Percentiles rank a stretch among this genome's conserved stretches.
Conservation (phyloP, 2,329 filamentous ascomycete species). For the Scytalidium sp. region DNA sequence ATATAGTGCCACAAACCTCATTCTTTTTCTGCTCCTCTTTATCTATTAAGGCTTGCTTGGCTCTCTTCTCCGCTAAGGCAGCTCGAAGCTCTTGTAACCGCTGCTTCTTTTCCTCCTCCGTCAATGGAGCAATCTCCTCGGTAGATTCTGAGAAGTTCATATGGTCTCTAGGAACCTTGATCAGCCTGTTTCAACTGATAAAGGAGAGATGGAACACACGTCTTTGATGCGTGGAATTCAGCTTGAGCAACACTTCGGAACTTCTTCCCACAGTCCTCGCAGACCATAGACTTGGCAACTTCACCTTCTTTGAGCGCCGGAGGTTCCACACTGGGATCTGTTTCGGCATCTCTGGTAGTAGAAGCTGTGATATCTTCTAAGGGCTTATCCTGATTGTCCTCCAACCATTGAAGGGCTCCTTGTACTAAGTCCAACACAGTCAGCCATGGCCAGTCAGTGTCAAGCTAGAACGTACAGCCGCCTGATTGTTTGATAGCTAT, state of each 20-base stretch:
- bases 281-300: constrained; percentile 77
- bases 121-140: constrained; percentile 86
- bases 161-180: constrained; percentile 59
- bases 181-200: constrained; percentile 3
- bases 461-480: constrained; percentile 56
- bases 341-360: constrained; percentile 45
- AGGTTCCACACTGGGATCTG: constrained; percentile 52
- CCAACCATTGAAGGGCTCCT: constrained; percentile 90
- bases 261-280: constrained; percentile 92
- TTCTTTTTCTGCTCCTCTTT: constrained; percentile 82
- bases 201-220: constrained; percentile 40
- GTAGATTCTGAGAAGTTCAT: constrained; percentile 90
- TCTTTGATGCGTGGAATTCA: constrained; percentile 88
- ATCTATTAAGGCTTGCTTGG: constrained; percentile 65
- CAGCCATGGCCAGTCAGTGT: constrained; percentile 8
- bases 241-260: constrained; percentile 80
- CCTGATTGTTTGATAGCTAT: constrained; percentile 82
- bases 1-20: constrained; percentile 53
- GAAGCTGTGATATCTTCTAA: constrained; percentile 67
- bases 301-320: constrained; percentile 68
- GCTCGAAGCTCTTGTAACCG: constrained; percentile 72
- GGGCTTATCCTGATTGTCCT: constrained; percentile 83
- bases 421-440: constrained; percentile 57
- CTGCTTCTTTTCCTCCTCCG: constrained; percentile 86
- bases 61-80: constrained; percentile 70